Conservation (phyloP, 2,329 filamentous ascomycete genomes). For the Ambrosiella cleistominuta region DNA sequence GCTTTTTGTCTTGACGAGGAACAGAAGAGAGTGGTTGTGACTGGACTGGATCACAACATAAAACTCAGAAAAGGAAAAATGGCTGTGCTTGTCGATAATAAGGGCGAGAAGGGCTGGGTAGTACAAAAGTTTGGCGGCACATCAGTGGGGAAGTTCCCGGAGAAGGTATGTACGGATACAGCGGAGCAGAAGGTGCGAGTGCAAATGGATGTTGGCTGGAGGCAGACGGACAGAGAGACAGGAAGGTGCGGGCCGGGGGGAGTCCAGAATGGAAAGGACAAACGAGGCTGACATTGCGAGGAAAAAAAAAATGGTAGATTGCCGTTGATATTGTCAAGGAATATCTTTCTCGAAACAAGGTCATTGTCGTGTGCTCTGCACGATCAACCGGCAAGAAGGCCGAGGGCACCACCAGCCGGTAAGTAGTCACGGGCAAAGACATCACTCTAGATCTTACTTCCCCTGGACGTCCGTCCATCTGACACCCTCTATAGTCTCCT, state of each 20-base stretch:
- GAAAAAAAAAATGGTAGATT: background rate
- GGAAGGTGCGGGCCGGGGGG: too few species aligned
- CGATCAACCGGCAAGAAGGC: constrained; percentile 86
- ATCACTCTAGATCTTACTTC: background rate
- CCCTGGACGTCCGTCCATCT: background rate
- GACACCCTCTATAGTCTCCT: constrained; percentile 25
- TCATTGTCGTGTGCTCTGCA: constrained; percentile 90
- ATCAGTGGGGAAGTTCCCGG: constrained; percentile 83
- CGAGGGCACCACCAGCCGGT: constrained; percentile 90
- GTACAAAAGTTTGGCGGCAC: constrained; percentile 94
- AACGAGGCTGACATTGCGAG: background rate
- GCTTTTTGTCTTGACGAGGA: background rate
- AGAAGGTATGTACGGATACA: constrained; percentile 31
- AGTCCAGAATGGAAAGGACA: background rate
- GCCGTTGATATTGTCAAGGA: constrained; percentile 8
- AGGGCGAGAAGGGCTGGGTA: constrained; percentile 45
- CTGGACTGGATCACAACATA: background rate
- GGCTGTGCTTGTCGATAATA: constrained; percentile 18
- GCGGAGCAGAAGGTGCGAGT: too few species aligned
- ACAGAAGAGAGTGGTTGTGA: background rate
- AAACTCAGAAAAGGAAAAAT: background rate
- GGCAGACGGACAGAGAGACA: too few species aligned
- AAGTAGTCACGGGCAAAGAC: constrained; percentile 27
- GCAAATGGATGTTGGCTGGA: too few species aligned
- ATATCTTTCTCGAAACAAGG: constrained; percentile 45